phyloP scores from a whole-genome alignment of 352 stramenopile species.

The Phytophthora vignae region DNA sequence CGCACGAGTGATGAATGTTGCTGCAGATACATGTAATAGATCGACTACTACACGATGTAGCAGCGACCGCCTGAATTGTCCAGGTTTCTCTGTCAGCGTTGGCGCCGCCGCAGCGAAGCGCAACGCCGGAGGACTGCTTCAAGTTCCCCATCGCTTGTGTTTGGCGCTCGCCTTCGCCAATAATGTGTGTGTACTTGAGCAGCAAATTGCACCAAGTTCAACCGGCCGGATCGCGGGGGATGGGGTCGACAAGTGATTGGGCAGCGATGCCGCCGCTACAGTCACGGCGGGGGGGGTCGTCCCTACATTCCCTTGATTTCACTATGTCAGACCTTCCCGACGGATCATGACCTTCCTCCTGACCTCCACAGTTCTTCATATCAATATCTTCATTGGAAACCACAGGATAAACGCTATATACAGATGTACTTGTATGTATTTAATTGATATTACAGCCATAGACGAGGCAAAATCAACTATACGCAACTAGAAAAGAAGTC shows the following conservation, averaged over 20 bases:
- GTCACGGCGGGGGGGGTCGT: slow-evolving; percentile 6
- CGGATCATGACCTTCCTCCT: not conserved
- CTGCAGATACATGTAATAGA: no score
- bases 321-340: not conserved
- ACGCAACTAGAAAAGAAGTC: not conserved
- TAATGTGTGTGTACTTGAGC: no score
- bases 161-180: no score
- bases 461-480: slow-evolving; percentile 1
- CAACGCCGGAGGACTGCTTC: no score
- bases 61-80: no score
- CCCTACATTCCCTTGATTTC: not conserved
- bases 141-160: no score
- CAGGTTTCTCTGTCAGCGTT: no score
- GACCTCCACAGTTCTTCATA: not conserved
- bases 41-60: no score
- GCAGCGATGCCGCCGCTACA: slow-evolving; percentile 10
- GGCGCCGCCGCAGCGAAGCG: no score
- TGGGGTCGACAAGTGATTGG: slow-evolving; percentile 23
- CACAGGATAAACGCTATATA: not conserved
- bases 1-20: no score
- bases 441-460: not conserved
- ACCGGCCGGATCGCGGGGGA: slow-evolving; percentile 12
- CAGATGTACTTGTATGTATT: not conserved
- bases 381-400: not conserved
- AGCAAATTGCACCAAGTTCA: slow-evolving; percentile 3